These are phyloP conservation scores for Scheffersomyces cryptocercus DNA, from an alignment of 1,139 yeast species.

Conservation along the genomic window DNA sequence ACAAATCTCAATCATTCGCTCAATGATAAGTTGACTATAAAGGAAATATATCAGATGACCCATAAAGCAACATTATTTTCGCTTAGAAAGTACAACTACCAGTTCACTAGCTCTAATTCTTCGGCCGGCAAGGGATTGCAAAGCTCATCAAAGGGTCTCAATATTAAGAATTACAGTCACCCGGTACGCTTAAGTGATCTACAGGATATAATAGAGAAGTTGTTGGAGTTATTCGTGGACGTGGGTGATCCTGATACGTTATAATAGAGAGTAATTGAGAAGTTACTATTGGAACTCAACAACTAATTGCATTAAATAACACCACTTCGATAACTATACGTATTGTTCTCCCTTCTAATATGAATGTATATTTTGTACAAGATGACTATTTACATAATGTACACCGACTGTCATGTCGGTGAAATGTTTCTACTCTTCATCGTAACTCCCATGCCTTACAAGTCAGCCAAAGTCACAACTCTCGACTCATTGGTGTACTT, in stretches of 20 bases:
- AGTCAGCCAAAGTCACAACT: slow-evolving; percentile 5
- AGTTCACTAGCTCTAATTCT: slow-evolving; percentile 14
- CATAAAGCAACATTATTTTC: slow-evolving; percentile 42
- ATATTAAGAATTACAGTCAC: background rate
- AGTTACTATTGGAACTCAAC: too few species aligned
- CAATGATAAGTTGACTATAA: slow-evolving; percentile 37
- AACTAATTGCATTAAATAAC: too few species aligned
- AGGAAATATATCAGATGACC: slow-evolving; percentile 48
- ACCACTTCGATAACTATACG: too few species aligned
- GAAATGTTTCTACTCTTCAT: too few species aligned
- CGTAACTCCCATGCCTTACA: background rate
- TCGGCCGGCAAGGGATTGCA: background rate
- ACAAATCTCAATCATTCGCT: slow-evolving; percentile 21
- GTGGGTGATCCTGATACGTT: slow-evolving; percentile 13
- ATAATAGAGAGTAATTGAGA: too few species aligned
- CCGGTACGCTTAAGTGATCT: slow-evolving; percentile 24
- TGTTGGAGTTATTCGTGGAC: slow-evolving; percentile 38
- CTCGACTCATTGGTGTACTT: slow-evolving; percentile 17
- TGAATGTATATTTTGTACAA: background rate
- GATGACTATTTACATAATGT: background rate
- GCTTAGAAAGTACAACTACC: slow-evolving; percentile 36
- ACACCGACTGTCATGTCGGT: too few species aligned
- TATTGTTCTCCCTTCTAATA: background rate
- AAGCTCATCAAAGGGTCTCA: too few species aligned
- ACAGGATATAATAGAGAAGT: slow-evolving; percentile 39